Base-by-base conservation (phyloP, 2,329 filamentous ascomycete genomes). In the Fusarium guadeloupense region DNA sequence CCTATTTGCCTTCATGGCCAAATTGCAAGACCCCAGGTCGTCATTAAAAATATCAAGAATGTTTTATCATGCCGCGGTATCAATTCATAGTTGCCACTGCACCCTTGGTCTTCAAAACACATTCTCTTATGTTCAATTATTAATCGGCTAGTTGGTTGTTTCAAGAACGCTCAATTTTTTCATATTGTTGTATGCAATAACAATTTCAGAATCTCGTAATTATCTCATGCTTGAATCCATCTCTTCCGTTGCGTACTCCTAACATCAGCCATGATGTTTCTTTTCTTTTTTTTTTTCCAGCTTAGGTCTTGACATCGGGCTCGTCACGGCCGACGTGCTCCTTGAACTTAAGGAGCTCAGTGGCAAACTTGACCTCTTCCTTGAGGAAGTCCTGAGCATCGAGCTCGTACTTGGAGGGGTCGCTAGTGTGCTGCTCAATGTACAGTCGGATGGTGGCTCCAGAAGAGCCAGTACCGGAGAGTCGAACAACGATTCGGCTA, bases 371-470 rank as follows among this genome's bases (percentile, higher is more conserved):
- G 72, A 99, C 92, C 74, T 96, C 92, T 54, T 92, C 90, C 82
- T 91, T 90, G 70, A 99, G 84, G 82, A 96, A 99, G 54, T 94
- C 93, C 79, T 99, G 95, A 13, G 93, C 93, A 76, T 96, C 92
- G 72, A 90, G 76, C 54, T 82, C 85, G 73, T 95, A 96, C 57
- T 88, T 93, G 60, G 85, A 88, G 60, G 88, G 82, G 72, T 98
- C 92, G 64, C 81, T 85, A 77, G 91, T 93, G 82, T 98, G 91
- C 83, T 95, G 94, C 86, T 99, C 95, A 68, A 99, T 89, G 79
- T 99, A 99, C 67, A 99, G 83, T 62, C 95, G 91, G 75, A 99
- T 98, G 26, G 95, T 99, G 41, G 95, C 95, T 52, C 95, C 95
- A 43, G 92, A 96, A 70, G 91, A 96, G 66, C 95, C 95, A 17